Base-by-base conservation (phyloP, 1,284 basidiomycete genomes). In the Cutaneotrichosporon mucoides region DNA sequence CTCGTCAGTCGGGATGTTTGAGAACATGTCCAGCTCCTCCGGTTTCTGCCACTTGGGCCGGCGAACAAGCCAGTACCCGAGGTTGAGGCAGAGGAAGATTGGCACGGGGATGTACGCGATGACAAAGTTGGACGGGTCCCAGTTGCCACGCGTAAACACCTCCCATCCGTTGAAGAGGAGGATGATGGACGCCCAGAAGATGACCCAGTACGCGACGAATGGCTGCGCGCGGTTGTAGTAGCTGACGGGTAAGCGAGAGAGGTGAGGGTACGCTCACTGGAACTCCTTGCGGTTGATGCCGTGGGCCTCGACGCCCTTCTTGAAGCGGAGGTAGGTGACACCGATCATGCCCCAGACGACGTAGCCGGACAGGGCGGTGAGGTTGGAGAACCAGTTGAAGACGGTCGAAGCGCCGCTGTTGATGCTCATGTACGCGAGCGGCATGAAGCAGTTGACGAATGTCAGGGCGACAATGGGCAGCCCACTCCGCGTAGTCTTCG, bases 21-120 rank as follows among this genome's bases (percentile, higher is more conserved):
- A 86, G 56, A 89, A 79, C 60, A 95, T 90, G 77, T 94, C 92
- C 85, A 94, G 90, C 34, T 91, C 84, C 5, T 84, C 67, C 49
- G 71, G 78, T 41, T 86, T 77, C 13, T 80, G 73, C 40, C 40
- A 41, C 10, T 82, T 78, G 34, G 79, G 73, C 66, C 80, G 82
- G 70, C 83, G 83, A 68, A 61, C 47, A 41, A 66, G 6, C 16
- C 40, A 43, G 51, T 48, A 67, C 1, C 60, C 63, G 4, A 47
- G 33, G n/a, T 56, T 16, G 33, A 65, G 59, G 9, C 52, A 6
- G 12, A 60, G 13, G 55, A 65, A 66, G 40, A 68, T 50, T 10
- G 67, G 66, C 10, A 68, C 38, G 41, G 59, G 65, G 55, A 68
- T 61, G 57, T 69, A 69, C 2, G 60, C 55, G 16, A 62, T 60